phyloP scores from a whole-genome alignment of 192 early-diverging fungal genomes.

The Entomortierella chlamydospora region DNA sequence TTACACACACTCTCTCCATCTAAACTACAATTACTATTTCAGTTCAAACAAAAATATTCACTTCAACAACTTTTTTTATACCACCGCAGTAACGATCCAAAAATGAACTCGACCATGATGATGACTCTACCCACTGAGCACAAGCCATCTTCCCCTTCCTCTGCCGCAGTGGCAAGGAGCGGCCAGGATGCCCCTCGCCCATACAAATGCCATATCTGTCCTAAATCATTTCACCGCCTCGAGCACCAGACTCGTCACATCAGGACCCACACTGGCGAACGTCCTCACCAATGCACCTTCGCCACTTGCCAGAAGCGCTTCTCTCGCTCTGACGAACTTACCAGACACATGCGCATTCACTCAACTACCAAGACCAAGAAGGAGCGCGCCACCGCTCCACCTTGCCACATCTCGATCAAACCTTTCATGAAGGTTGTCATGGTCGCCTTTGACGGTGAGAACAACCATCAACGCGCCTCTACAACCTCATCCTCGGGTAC shows the following conservation, averaged over 20 bases:
- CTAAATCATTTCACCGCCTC: conserved; percentile 79
- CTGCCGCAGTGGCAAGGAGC: conserved; percentile 23
- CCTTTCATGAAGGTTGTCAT: conserved; percentile 56
- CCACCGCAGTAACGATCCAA: conserved; percentile 4
- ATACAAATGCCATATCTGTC: conserved; percentile 73
- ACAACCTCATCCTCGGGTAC: not conserved
- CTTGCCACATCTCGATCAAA: conserved; percentile 55
- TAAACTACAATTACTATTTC: not conserved
- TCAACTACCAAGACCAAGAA: conserved; percentile 58
- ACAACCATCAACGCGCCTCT: conserved; percentile 13
- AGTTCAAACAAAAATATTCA: not conserved
- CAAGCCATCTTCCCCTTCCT: conserved; percentile 26
- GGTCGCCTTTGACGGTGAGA: conserved; percentile 50
- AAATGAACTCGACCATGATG: conserved; percentile 37
- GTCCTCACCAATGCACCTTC: conserved; percentile 84
- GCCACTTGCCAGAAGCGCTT: conserved; percentile 83
- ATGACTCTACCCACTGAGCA: conserved; percentile 16
- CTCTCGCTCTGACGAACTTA: conserved; percentile 85
- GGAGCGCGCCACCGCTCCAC: conserved; percentile 50
- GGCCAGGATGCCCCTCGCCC: conserved; percentile 63
- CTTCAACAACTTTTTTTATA: conserved; percentile 2
- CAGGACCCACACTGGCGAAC: conserved; percentile 89
- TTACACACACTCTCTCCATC: conserved; percentile 13
- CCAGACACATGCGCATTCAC: conserved; percentile 67
- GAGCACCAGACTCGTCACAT: conserved; percentile 91